Conservation (phyloP, 495 filamentous ascomycete species). For the Daldinia concentrica region DNA sequence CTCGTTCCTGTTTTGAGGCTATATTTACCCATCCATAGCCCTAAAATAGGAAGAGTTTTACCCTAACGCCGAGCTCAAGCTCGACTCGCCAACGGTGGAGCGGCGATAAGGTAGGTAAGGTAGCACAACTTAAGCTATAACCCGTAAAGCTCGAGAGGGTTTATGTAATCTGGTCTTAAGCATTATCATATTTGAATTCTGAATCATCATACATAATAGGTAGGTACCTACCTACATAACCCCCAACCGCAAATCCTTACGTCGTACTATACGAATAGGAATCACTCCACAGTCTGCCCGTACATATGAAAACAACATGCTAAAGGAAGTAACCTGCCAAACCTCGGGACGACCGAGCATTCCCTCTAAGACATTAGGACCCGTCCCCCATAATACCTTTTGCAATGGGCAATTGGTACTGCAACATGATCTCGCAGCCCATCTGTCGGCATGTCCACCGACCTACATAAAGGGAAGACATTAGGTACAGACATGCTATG, state of each 20-base stretch:
- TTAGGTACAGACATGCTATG: background rate
- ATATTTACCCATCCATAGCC: background rate
- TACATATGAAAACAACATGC: background rate
- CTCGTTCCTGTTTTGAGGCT: background rate
- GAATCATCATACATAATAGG: too few species aligned
- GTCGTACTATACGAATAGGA: background rate
- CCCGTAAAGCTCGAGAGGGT: background rate
- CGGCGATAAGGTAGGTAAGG: background rate
- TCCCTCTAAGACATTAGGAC: background rate
- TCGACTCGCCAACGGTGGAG: background rate
- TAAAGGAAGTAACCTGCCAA: background rate
- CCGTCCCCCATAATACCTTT: conserved; percentile 9
- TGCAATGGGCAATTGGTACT: conserved; percentile 4
- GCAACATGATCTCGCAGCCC: conserved; percentile 28
- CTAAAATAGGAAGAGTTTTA: background rate
- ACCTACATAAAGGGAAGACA: background rate
- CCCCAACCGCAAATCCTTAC: background rate
- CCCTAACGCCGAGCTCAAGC: background rate
- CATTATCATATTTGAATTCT: background rate
- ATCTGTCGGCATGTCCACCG: conserved; percentile 21
- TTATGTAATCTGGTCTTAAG: background rate
- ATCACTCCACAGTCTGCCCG: background rate
- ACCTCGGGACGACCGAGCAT: conserved; percentile 30
- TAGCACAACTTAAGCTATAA: background rate
- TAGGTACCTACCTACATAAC: too few species aligned